Percentiles rank a stretch among this genome's conserved stretches.
Conservation (phyloP, 345 rosid species). For the Gossypium turneri region DNA sequence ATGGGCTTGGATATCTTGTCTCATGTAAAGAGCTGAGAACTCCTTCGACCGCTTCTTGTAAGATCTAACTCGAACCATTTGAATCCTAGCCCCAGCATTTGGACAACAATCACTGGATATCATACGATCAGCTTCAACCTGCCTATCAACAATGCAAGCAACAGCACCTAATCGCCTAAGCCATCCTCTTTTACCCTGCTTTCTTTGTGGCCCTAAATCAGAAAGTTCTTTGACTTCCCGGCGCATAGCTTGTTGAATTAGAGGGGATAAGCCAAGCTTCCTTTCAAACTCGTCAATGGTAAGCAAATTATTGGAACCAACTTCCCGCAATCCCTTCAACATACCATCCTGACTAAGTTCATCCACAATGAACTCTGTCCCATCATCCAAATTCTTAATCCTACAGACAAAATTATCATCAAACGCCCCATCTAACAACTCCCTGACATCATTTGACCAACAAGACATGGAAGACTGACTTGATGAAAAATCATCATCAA, state of each 20-base stretch:
- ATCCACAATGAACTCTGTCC: slow-evolving; percentile 3
- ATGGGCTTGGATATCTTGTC: neutral
- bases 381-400: slow-evolving; percentile 5
- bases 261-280: neutral
- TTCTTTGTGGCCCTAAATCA: neutral
- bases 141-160: slow-evolving; percentile 5
- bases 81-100: neutral
- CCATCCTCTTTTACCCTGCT: neutral
- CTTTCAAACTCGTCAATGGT: neutral
- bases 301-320: neutral
- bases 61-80: neutral
- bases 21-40: slow-evolving; percentile 1
- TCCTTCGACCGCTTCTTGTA: neutral
- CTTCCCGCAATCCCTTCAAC: neutral
- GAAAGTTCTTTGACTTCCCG: neutral
- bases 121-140: neutral
- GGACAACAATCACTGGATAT: neutral
- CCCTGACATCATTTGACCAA: neutral
- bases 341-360: neutral
- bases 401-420: neutral
- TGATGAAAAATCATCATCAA: neutral
- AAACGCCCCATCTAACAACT: neutral
- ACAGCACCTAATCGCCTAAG: neutral
- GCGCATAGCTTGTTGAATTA: neutral
- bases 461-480: neutral